Percentiles rank a stretch among this genome's conserved stretches.
Evolutionary conservation across 805 yeast species (phyloP).

Genomic region (Clavispora santaluciae): DNA sequence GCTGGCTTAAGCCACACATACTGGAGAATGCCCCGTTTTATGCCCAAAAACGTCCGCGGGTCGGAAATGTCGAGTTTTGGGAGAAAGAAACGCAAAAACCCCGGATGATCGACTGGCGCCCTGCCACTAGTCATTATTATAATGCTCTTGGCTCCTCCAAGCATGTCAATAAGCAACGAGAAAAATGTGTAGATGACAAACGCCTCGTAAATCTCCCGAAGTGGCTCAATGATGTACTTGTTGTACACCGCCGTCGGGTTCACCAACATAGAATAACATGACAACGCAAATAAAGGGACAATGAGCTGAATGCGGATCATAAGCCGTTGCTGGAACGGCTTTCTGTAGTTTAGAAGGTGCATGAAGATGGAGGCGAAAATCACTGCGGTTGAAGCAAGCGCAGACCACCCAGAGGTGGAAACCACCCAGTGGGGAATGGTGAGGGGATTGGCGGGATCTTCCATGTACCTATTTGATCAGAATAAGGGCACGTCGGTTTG

Average conservation of each 20-base stretch:
- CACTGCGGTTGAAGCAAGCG: constrained; percentile 20
- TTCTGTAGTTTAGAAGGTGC: constrained; percentile 64
- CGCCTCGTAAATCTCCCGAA: constrained; percentile 90
- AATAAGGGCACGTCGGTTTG: too few species aligned
- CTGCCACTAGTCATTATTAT: constrained; percentile 68
- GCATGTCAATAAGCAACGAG: constrained; percentile 69
- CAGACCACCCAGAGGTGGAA: constrained; percentile 16
- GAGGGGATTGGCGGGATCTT: neutral
- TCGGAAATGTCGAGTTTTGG: constrained; percentile 76
- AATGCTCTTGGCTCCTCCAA: constrained; percentile 90
- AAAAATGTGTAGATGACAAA: constrained; percentile 93
- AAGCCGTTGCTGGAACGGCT: constrained; percentile 82
- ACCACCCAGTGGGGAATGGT: constrained; percentile 19
- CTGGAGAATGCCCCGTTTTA: constrained; percentile 85
- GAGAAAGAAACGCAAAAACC: constrained; percentile 44
- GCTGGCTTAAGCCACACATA: constrained; percentile 94
- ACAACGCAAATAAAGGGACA: constrained; percentile 73
- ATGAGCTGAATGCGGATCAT: constrained; percentile 77
- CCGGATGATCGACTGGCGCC: constrained; percentile 65
- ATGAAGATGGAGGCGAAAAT: constrained; percentile 22
- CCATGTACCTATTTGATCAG: neutral
- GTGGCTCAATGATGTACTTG: constrained; percentile 56
- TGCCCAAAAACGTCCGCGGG: constrained; percentile 67
- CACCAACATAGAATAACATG: constrained; percentile 58
- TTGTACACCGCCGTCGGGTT: constrained; percentile 39